Evolutionary conservation across 2,329 filamentous ascomycete genomes (phyloP).

Genomic region (Zalaria obscura): DNA sequence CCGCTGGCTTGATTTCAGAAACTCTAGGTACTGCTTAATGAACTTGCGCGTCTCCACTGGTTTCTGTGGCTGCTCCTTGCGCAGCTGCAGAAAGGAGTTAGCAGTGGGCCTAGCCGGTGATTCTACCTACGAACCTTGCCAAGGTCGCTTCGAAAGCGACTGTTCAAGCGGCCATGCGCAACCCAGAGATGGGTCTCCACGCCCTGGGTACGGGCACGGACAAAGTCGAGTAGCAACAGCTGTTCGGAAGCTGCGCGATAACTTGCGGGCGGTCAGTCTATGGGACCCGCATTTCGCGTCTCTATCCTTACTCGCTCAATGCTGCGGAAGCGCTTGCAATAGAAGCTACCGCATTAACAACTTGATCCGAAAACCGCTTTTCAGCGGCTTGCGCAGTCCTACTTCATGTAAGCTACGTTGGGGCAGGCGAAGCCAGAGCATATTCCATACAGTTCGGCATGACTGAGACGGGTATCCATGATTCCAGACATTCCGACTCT

Average conservation of each 20-base stretch:
- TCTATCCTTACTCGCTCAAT: constrained; percentile 6
- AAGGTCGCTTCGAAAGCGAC: constrained; percentile 59
- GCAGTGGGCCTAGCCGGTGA: background rate
- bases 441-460: constrained; percentile 9
- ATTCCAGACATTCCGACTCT: background rate
- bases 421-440: too few relatives aligned
- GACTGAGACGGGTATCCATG: constrained; percentile 1
- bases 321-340: constrained; percentile 34
- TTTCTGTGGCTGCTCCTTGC: constrained; percentile 36
- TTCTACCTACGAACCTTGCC: constrained; percentile 29
- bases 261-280: constrained; percentile 17
- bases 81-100: constrained; percentile 22
- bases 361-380: constrained; percentile 31
- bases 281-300: constrained; percentile 18
- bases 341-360: constrained; percentile 34
- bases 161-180: constrained; percentile 63
- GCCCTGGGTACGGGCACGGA: constrained; percentile 46
- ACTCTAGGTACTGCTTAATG: constrained; percentile 67
- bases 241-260: constrained; percentile 59
- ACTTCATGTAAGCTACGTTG: background rate
- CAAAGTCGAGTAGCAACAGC: constrained; percentile 58
- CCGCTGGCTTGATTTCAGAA: constrained; percentile 73
- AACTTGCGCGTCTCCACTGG: constrained; percentile 59
- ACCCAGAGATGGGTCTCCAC: constrained; percentile 66
- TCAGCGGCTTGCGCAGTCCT: constrained; percentile 33